A percentile compares a stretch with the other conserved stretches of the same genome.
phyloP scores from a whole-genome alignment of 345 rosid species.

The Acer negundo region DNA sequence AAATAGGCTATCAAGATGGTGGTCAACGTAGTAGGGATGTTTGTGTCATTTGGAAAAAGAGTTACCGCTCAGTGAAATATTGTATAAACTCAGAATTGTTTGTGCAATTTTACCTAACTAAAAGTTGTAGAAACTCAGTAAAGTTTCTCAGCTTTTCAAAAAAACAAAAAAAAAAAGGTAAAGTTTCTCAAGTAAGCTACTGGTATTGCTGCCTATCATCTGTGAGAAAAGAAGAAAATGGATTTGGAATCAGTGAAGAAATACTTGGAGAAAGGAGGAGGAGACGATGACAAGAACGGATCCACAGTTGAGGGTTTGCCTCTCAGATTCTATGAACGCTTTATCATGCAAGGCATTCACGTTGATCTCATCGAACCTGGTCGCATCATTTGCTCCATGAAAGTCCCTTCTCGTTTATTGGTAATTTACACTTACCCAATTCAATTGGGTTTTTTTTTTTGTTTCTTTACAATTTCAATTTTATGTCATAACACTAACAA shows the following conservation, averaged over 20 bases:
- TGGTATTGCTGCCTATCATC: too few species aligned
- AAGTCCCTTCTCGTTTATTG: slow-evolving; percentile 75
- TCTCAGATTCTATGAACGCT: slow-evolving; percentile 54
- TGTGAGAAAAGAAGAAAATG: slow-evolving; percentile 26
- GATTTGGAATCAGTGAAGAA: slow-evolving; percentile 57
- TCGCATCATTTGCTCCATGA: slow-evolving; percentile 77
- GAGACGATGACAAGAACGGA: slow-evolving; percentile 30
- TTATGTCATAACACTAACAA: background rate
- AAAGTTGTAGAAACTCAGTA: too few species aligned
- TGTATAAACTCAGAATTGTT: too few species aligned
- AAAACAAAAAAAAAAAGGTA: too few species aligned
- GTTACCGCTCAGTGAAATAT: too few species aligned
- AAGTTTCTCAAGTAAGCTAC: too few species aligned
- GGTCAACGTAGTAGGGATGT: too few species aligned
- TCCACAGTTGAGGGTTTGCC: slow-evolving; percentile 46
- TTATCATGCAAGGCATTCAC: slow-evolving; percentile 61
- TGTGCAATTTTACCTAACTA: too few species aligned
- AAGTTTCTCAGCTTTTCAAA: too few species aligned
- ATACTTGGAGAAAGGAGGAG: slow-evolving; percentile 59
- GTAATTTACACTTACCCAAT: slow-evolving; percentile 29
- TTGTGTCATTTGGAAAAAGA: too few species aligned
- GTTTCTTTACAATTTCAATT: background rate
- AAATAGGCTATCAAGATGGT: too few species aligned
- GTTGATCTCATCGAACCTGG: slow-evolving; percentile 71
- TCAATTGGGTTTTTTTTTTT: background rate